A percentile compares a stretch with the other conserved stretches of the same genome.
These are phyloP conservation scores for Geosmithia morbida DNA, from an alignment of 2,329 filamentous ascomycete species.

Conservation along the genomic window DNA sequence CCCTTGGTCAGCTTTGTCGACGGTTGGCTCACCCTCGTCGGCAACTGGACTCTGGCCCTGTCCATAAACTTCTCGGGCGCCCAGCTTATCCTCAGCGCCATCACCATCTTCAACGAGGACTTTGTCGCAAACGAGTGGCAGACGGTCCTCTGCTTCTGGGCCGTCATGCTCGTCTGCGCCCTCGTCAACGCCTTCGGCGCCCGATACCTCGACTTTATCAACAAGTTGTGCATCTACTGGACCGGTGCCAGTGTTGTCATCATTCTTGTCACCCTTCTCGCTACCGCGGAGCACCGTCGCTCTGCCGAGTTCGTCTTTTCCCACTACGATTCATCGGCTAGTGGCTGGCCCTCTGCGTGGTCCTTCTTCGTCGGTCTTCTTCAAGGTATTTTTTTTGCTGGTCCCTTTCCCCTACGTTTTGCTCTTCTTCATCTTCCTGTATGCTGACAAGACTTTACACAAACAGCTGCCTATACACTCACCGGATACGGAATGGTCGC, in stretches of 20 bases:
- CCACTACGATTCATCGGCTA: slow-evolving; percentile 51
- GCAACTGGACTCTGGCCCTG: slow-evolving; percentile 56
- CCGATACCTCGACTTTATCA: slow-evolving; percentile 48
- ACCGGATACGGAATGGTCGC: slow-evolving; percentile 37
- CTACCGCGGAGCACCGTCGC: slow-evolving; percentile 49
- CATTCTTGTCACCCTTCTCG: slow-evolving; percentile 55
- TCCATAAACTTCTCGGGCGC: slow-evolving; percentile 60
- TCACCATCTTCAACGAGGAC: slow-evolving; percentile 47
- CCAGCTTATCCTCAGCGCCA: slow-evolving; percentile 52
- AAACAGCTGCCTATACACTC: slow-evolving; percentile 21
- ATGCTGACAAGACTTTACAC: neutral
- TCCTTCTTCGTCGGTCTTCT: slow-evolving; percentile 41
- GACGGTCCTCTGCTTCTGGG: slow-evolving; percentile 62
- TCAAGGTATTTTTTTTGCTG: slow-evolving; percentile 19
- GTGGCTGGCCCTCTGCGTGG: slow-evolving; percentile 55
- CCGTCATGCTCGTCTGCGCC: slow-evolving; percentile 48
- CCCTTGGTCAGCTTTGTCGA: slow-evolving; percentile 56
- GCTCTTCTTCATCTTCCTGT: neutral
- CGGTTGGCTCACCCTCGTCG: slow-evolving; percentile 60
- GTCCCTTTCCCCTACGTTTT: neutral
- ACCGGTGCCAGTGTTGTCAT: slow-evolving; percentile 53
- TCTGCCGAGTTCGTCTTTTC: slow-evolving; percentile 52
- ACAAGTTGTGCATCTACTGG: slow-evolving; percentile 61
- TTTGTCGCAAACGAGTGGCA: slow-evolving; percentile 52
- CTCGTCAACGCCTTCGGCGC: slow-evolving; percentile 51